Conservation (phyloP, 148 eudicot genomes). For the Camellia japonica region DNA sequence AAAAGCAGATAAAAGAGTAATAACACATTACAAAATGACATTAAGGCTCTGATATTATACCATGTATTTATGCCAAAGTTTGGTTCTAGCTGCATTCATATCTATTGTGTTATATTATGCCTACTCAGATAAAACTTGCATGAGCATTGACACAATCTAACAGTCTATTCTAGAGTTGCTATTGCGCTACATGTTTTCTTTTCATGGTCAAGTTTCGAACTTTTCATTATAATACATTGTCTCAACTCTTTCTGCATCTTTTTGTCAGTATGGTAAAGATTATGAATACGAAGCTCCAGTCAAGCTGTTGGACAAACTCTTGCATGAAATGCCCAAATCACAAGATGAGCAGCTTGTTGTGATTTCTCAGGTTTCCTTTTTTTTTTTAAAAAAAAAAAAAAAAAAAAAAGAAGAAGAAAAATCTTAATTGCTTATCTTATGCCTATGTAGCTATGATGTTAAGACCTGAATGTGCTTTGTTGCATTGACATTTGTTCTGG, state of each 20-base stretch:
- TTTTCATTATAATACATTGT: background rate
- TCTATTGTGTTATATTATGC: background rate
- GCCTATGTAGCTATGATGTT: background rate
- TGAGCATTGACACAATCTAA: background rate
- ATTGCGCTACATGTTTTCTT: background rate
- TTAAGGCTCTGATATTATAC: background rate
- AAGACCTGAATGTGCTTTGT: background rate
- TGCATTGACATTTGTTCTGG: background rate
- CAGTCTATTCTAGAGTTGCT: background rate
- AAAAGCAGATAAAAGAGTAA: background rate
- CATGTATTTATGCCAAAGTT: background rate
- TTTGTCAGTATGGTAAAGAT: slow-evolving; percentile 84
- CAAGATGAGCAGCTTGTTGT: slow-evolving; percentile 87
- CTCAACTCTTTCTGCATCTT: slow-evolving; percentile 1
- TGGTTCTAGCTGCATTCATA: slow-evolving; percentile 7
- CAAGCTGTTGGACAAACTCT: slow-evolving; percentile 81
- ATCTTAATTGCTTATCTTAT: background rate
- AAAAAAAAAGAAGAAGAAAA: too few species aligned
- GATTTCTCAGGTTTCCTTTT: slow-evolving; percentile 65
- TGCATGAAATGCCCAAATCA: slow-evolving; percentile 76
- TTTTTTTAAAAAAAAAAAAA: too few species aligned
- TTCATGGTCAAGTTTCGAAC: background rate
- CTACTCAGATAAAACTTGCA: background rate
- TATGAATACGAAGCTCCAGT: slow-evolving; percentile 92
- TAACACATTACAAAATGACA: background rate